Evolutionary conservation across 768 basidiomycete species (phyloP).

Genomic region (Naematelia encephala): DNA sequence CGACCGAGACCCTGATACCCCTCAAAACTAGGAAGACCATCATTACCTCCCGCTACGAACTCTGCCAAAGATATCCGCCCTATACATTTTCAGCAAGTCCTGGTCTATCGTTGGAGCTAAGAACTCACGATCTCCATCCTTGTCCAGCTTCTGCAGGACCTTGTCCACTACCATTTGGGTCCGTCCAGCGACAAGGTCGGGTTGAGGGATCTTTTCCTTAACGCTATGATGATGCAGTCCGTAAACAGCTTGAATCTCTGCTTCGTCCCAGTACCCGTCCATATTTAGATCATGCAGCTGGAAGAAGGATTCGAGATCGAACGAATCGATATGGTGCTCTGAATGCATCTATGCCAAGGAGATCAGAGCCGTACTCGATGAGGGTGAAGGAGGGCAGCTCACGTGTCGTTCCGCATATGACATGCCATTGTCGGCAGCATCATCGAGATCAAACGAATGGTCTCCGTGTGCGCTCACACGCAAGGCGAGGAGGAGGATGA

Average conservation of each 20-base stretch:
- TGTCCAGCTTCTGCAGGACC: slow-evolving; percentile 70
- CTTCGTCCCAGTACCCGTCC: slow-evolving; percentile 75
- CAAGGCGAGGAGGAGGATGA: not conserved
- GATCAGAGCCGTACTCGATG: not conserved
- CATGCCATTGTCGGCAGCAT: slow-evolving; percentile 62
- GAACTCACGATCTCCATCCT: slow-evolving; percentile 64
- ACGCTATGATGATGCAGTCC: slow-evolving; percentile 88
- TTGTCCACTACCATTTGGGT: slow-evolving; percentile 71
- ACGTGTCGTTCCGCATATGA: slow-evolving; percentile 90
- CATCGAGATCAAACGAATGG: slow-evolving; percentile 57
- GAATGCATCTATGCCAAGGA: slow-evolving; percentile 34
- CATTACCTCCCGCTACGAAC: slow-evolving; percentile 46
- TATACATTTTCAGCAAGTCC: slow-evolving; percentile 7
- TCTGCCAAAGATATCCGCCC: slow-evolving; percentile 46
- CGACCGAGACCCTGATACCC: slow-evolving; percentile 50
- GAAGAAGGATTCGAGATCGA: slow-evolving; percentile 91
- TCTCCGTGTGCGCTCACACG: slow-evolving; percentile 59
- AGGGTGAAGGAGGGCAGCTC: slow-evolving; percentile 52
- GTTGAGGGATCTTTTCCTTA: slow-evolving; percentile 65
- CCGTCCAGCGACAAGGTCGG: slow-evolving; percentile 73
- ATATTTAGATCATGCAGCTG: slow-evolving; percentile 88
- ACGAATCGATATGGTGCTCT: slow-evolving; percentile 50
- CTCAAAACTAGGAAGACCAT: slow-evolving; percentile 49
- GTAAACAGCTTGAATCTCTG: slow-evolving; percentile 92
- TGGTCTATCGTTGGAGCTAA: not conserved